Evolutionary conservation across 2,329 filamentous ascomycete species (phyloP), one percentile per base, ranked within the genome.

Genomic region (Fusarium graminum): DNA sequence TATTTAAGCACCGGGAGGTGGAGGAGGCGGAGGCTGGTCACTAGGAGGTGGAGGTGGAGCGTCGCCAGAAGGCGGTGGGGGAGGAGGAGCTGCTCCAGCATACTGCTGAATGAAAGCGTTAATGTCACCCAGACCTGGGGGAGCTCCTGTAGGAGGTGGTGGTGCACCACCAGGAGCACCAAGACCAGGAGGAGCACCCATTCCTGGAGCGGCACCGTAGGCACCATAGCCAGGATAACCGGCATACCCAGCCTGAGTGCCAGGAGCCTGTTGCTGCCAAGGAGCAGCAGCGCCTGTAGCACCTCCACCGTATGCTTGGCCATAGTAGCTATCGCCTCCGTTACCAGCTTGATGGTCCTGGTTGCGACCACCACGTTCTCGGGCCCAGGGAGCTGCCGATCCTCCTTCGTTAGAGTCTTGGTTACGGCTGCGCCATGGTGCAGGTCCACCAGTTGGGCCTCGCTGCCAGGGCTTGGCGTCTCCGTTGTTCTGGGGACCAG

Each of bases 391-490:
- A 61, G 87, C 86, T 43, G 85, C 78, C 46, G 82, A 81, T 42
- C 79, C 79, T 38, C 77, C 76, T 52, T 85, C 82, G 52, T 82
- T 80, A 68, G 83, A 80, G 59, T 87, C 85, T 44, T 85, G 83
- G 58, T 79, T 78, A 67, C 87, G 84, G 28, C 78, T 80, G 59
- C 86, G 84, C 92, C 94, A 97, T 9, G 93, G 93, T 69, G 93
- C 93, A 76, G 92, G 87, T 59, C 90, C 92, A 58, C 92, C 92
- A 29, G 91, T 93, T 17, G 93, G 92, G 36, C 90, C 92, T 74
- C 92, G 89, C 77, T 97, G 91, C 93, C 93, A 97, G 49, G 94
- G 94, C 79, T 92, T 94, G 70, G 87, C 83, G 70, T 90, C 88
- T 67, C 80, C 81, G 38, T 90, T 87, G 67, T 81, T 72, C 52